Evolutionary conservation across 345 rosid genomes (phyloP).

Genomic region (Eucalyptus guilfoylei): DNA sequence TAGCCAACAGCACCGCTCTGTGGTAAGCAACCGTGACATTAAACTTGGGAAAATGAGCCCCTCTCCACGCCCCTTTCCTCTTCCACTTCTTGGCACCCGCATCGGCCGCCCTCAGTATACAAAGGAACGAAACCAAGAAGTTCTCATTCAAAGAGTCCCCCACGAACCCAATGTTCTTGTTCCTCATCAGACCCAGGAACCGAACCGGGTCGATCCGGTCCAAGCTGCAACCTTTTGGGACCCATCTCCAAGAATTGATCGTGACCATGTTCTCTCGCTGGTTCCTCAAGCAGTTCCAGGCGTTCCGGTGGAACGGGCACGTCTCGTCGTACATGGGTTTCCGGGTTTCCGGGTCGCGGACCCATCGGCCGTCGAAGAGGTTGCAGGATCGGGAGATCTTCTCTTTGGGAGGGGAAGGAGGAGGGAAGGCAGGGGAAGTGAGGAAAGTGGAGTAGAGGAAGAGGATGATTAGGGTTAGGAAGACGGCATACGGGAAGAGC

Average conservation of each 20-base stretch:
- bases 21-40: constrained; percentile 92
- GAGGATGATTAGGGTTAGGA: constrained; percentile 44
- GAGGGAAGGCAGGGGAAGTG: constrained; percentile 12
- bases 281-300: constrained; percentile 85
- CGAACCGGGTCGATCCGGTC: constrained; percentile 38
- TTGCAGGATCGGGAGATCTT: constrained; percentile 35
- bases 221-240: constrained; percentile 51
- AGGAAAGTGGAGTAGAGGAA: constrained; percentile 34
- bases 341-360: constrained; percentile 14
- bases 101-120: constrained; percentile 74
- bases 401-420: not conserved
- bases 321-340: constrained; percentile 56
- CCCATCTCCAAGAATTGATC: constrained; percentile 90
- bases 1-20: constrained; percentile 79
- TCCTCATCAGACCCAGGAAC: constrained; percentile 58
- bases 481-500: constrained; percentile 27
- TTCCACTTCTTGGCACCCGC: constrained; percentile 70
- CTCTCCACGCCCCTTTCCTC: constrained; percentile 94
- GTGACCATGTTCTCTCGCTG: constrained; percentile 47
- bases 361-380: constrained; percentile 72
- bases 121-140: constrained; percentile 65
- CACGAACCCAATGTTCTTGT: constrained; percentile 67
- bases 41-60: constrained; percentile 73
- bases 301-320: constrained; percentile 88
- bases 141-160: constrained; percentile 95